phyloP scores from a whole-genome alignment of 1,139 yeast genomes.

The Zhuliangozyma parablackwelliae region DNA sequence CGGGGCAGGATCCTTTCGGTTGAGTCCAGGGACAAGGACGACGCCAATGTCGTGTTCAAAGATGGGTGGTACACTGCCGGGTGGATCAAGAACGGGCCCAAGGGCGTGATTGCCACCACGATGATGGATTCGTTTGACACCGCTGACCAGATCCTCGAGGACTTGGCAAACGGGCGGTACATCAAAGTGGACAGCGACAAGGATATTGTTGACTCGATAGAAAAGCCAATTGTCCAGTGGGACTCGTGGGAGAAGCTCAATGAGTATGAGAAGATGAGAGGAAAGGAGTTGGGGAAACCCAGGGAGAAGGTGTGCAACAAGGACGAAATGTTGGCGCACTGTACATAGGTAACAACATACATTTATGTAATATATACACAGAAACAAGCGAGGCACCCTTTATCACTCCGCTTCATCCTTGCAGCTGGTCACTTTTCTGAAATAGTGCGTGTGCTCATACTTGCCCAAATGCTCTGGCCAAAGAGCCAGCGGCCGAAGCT shows the following conservation, averaged over 20 bases:
- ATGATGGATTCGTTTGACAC: slow-evolving; percentile 82
- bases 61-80: slow-evolving; percentile 79
- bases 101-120: slow-evolving; percentile 89
- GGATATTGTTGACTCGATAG: slow-evolving; percentile 17
- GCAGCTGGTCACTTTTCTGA: slow-evolving; percentile 32
- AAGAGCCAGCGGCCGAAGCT: slow-evolving; percentile 9
- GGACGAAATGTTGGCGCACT: slow-evolving; percentile 46
- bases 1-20: slow-evolving; percentile 53
- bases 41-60: slow-evolving; percentile 17
- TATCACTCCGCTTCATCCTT: slow-evolving; percentile 7
- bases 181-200: slow-evolving; percentile 12
- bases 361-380: neutral
- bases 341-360: slow-evolving; percentile 7
- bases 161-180: slow-evolving; percentile 35
- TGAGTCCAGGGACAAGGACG: slow-evolving; percentile 17
- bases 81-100: slow-evolving; percentile 87
- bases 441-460: slow-evolving; percentile 32
- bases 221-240: slow-evolving; percentile 51
- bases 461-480: slow-evolving; percentile 26
- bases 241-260: slow-evolving; percentile 66
- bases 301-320: slow-evolving; percentile 53
- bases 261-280: slow-evolving; percentile 47
- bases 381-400: neutral
- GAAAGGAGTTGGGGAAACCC: slow-evolving; percentile 44
- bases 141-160: slow-evolving; percentile 61